These are phyloP conservation scores for Suillus clintonianus DNA, from an alignment of 768 basidiomycete genomes.

Conservation along the genomic window DNA sequence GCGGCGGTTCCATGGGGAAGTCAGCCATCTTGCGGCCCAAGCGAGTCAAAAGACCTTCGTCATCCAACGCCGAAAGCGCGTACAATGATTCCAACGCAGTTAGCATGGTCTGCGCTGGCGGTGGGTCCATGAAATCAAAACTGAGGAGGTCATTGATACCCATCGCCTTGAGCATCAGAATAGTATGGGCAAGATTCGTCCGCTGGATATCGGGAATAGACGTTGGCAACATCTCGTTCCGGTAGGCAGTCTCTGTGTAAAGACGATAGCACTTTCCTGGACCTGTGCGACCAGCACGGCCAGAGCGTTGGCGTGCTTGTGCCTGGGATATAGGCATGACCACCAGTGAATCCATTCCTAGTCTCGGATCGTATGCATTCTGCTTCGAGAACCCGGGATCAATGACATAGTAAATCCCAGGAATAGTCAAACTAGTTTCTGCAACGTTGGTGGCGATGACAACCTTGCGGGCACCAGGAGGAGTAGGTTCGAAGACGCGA, in stretches of 20 bases:
- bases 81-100: constrained; percentile 94
- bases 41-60: constrained; percentile 92
- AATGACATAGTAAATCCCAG: constrained; percentile 98
- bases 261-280: constrained; percentile 98
- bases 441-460: constrained; percentile 99
- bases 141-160: constrained; percentile 96
- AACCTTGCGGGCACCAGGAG: constrained; percentile 97
- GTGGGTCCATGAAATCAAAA: constrained; percentile 99
- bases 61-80: constrained; percentile 93
- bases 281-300: constrained; percentile 96
- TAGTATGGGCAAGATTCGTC: constrained; percentile 89
- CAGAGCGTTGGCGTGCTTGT: constrained; percentile 92
- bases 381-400: constrained; percentile 99
- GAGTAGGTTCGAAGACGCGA: constrained; percentile 95
- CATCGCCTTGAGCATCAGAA: constrained; percentile 97
- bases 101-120: constrained; percentile 94
- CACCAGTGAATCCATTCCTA: constrained; percentile 98
- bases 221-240: constrained; percentile 98
- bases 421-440: constrained; percentile 97
- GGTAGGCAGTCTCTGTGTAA: constrained; percentile 96
- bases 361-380: constrained; percentile 94
- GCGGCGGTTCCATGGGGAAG: constrained; percentile 95
- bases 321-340: constrained; percentile 99
- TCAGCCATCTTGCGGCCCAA: constrained; percentile 99
- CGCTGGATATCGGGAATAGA: constrained; percentile 98